A percentile compares a stretch with the other conserved stretches of the same genome.
Evolutionary conservation across 495 filamentous ascomycete genomes (phyloP).

Genomic region (Xylaria venustula): DNA sequence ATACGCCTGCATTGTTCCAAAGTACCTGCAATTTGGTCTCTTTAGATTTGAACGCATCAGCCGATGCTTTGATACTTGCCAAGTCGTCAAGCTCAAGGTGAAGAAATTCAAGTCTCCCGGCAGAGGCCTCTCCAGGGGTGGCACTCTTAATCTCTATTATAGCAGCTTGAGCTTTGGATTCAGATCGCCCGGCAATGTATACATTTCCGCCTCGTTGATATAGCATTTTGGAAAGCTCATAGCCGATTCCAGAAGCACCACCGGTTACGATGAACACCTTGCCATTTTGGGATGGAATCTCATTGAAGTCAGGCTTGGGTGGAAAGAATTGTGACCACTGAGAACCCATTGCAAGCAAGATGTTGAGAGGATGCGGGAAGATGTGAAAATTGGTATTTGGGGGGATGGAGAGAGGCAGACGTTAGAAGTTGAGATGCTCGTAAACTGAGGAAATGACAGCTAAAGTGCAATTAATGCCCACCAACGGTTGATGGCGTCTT

Average conservation of each 20-base stretch:
- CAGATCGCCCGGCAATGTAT: conserved; percentile 46
- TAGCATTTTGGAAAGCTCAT: conserved; percentile 40
- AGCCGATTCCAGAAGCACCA: conserved; percentile 42
- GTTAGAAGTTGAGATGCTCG: no score
- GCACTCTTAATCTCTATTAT: conserved; percentile 23
- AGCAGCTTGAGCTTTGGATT: conserved; percentile 18
- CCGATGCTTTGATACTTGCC: conserved; percentile 23
- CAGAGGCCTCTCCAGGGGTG: not conserved
- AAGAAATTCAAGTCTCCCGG: conserved; percentile 24
- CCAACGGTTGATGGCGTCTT: no score
- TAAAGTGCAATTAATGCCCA: no score
- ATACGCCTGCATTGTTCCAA: conserved; percentile 41
- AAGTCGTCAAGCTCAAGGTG: conserved; percentile 29
- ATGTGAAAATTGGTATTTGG: not conserved
- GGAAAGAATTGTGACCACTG: conserved; percentile 27
- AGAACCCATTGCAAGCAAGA: conserved; percentile 1
- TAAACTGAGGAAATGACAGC: no score
- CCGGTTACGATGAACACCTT: conserved; percentile 49
- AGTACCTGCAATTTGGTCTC: conserved; percentile 28
- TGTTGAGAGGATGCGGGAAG: no score
- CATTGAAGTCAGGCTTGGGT: conserved; percentile 23
- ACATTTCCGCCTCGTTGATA: conserved; percentile 40
- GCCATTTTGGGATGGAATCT: conserved; percentile 17
- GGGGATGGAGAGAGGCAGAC: no score
- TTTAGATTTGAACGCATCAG: conserved; percentile 18